Evolutionary conservation across 2,329 filamentous ascomycete genomes (phyloP), one percentile per base, ranked within the genome.

Genomic region (Aspergillus calidoustus): DNA sequence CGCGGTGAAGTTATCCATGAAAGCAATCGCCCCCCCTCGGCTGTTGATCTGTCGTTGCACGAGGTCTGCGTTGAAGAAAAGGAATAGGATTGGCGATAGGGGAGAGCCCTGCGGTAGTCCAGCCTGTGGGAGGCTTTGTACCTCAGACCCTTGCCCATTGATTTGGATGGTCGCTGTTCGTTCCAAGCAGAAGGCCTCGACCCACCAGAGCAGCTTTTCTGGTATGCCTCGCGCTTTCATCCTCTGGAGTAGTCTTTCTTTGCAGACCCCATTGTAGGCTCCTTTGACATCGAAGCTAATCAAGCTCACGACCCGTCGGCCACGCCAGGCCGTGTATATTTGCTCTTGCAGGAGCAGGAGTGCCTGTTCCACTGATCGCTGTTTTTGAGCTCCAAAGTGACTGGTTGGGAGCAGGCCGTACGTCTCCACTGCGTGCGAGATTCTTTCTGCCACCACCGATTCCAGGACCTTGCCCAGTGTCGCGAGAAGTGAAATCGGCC

Each of bases 261-360:
- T 77, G 28, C 64, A 76, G 15, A 80, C 75, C 15, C 77, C 68
- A 52, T 80, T 80, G 59, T 77, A 80, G 54, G 74, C 77, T 19
- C 76, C 76, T 62, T 80, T 79, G 2, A 80, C 67, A 65, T 80
- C 73, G 54, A 80, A 80, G 57, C 71, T 76, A 52, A 61, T 49
- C 8, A 79, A 66, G 53, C 72, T 76, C 4, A 78, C 61, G 7
- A 74, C 70, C 61, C 71, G 69, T 54, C 64, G 59, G 44, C 62
- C 68, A 67, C 59, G 68, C 75, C 52, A 76, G 44, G 67, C 73
- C 3, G 66, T 59, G 43, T 74, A 73, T 38, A 76, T 71, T 7
- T 69, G 19, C 61, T 76, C 57, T 38, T 71, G 51, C 17, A 77
- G 47, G 43, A 75, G 61, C 2, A 72, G 7, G 4, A 80, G 71